Base-by-base conservation (phyloP, 2,329 filamentous ascomycete species). In the Diplodia mutila region DNA sequence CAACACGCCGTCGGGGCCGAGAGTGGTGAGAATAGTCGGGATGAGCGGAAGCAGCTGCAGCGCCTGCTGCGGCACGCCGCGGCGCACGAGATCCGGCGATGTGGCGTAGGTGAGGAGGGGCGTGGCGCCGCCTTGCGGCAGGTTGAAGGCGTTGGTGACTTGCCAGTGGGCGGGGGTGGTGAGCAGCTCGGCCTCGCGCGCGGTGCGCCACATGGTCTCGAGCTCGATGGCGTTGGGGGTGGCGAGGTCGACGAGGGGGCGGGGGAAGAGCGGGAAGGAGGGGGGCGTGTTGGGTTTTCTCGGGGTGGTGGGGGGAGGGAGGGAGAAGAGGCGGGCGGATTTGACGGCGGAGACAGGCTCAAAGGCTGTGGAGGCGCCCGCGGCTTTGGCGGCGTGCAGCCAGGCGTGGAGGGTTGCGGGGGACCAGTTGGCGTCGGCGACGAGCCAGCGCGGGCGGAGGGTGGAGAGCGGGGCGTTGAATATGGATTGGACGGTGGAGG, bases 321-420 rank as follows among this genome's bases (percentile, higher is more conserved):
- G 12, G 27, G 80, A 80, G 80, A 95, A 96, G 6, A 94, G 82
- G 9, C 88, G 85, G 55, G 85, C 83, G 4, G 92, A 87, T 81
- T 98, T 99, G 68, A 87, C 88, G 1, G 86, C 88, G 1, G 92
- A 97, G 7, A 98, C 95, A 1, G 95, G 94, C 79, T 98, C 95
- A 74, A 94, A 97, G 14, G 91, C 91, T 6, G 94, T 85, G 23
- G 83, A 85, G 18, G 86, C 85, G 4, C 82, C 77, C 68, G 86
- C 81, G 2, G 83, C 76, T 68, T 86, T 87, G 52, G 85, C 89
- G 48, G 87, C 82, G n/a, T 80, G 74, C 49, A 94, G 81, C 88
- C 93, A 94, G 61, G 85, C 83, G 48, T 85, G 83, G 2, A 97
- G 86, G 23, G 89, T 87, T 2, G 80, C 75, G 4, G 88, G 81